Evolutionary conservation across 768 basidiomycete species (phyloP).

Genomic region (Rhodotorula sphaerocarpa): DNA sequence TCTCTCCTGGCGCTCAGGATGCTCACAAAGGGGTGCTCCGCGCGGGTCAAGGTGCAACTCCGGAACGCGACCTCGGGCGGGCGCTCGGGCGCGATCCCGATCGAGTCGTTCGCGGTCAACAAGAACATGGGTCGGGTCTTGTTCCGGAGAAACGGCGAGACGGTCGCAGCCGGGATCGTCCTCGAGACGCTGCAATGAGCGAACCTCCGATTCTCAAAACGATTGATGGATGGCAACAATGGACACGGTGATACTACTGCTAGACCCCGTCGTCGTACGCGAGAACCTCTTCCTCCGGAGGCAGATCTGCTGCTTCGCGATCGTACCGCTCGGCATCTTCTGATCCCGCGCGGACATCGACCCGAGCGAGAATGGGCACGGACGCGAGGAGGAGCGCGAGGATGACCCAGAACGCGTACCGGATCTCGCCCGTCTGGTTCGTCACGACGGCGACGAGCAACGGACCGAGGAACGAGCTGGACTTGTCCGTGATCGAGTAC

Average conservation of each 20-base stretch:
- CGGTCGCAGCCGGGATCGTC: slow-evolving; percentile 51
- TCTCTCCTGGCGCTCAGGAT: slow-evolving; percentile 51
- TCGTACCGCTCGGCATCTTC: slow-evolving; percentile 48
- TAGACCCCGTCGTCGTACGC: not conserved
- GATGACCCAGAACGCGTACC: slow-evolving; percentile 59
- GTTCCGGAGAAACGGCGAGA: slow-evolving; percentile 80
- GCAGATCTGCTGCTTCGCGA: not conserved
- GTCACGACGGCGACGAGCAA: slow-evolving; percentile 78
- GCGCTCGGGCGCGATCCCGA: slow-evolving; percentile 57
- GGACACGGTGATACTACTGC: not conserved
- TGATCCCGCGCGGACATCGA: slow-evolving; percentile 61
- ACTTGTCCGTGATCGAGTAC: slow-evolving; percentile 64
- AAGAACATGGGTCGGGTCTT: slow-evolving; percentile 95
- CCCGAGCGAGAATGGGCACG: slow-evolving; percentile 58
- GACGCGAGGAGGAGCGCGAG: slow-evolving; percentile 68
- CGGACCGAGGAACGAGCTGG: slow-evolving; percentile 73
- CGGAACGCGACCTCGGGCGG: slow-evolving; percentile 46
- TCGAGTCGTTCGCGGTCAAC: slow-evolving; percentile 76
- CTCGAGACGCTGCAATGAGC: slow-evolving; percentile 9
- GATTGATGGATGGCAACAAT: too few species aligned
- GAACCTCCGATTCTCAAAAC: too few species aligned
- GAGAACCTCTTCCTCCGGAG: not conserved
- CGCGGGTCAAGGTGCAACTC: slow-evolving; percentile 73
- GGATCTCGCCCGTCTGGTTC: slow-evolving; percentile 67
- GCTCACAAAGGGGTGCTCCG: slow-evolving; percentile 71